Conservation (phyloP, 1,139 yeast genomes). For the Debaryomyces singareniensis region DNA sequence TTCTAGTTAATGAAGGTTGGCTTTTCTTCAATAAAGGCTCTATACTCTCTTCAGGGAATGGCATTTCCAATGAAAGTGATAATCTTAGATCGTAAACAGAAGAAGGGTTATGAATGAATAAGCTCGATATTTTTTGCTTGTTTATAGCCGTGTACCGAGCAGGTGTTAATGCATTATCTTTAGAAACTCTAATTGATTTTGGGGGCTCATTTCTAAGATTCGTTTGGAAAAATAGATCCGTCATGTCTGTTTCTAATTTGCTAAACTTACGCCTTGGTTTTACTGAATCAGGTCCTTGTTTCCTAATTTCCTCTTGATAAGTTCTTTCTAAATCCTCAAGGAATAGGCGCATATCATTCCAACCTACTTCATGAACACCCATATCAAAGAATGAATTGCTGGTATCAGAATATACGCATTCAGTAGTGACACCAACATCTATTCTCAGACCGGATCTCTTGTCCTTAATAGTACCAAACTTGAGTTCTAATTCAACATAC, state of each 20-base stretch:
- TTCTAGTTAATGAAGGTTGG: slow-evolving; percentile 48
- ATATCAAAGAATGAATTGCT: slow-evolving; percentile 59
- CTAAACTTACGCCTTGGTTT: slow-evolving; percentile 36
- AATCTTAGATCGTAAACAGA: slow-evolving; percentile 72
- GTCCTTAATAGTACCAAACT: slow-evolving; percentile 72
- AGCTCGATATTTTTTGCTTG: slow-evolving; percentile 65
- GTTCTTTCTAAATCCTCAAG: slow-evolving; percentile 48
- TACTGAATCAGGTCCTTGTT: slow-evolving; percentile 15
- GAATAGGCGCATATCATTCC: slow-evolving; percentile 51
- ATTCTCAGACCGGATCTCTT: slow-evolving; percentile 60
- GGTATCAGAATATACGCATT: slow-evolving; percentile 56
- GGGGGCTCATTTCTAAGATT: slow-evolving; percentile 47
- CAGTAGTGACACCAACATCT: slow-evolving; percentile 68
- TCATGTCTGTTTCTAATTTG: slow-evolving; percentile 33
- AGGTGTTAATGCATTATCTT: slow-evolving; percentile 53
- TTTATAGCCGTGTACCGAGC: slow-evolving; percentile 66
- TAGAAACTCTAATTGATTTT: slow-evolving; percentile 55
- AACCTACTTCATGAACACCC: slow-evolving; percentile 65
- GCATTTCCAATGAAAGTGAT: slow-evolving; percentile 71
- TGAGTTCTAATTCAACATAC: slow-evolving; percentile 73
- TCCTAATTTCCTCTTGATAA: slow-evolving; percentile 35
- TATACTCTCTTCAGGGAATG: slow-evolving; percentile 51
- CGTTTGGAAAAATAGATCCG: slow-evolving; percentile 35
- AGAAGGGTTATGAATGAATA: slow-evolving; percentile 70
- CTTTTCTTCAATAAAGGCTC: slow-evolving; percentile 31